Evolutionary conservation across 2,329 filamentous ascomycete genomes (phyloP).

Genomic region (Sarocladium kiliense): DNA sequence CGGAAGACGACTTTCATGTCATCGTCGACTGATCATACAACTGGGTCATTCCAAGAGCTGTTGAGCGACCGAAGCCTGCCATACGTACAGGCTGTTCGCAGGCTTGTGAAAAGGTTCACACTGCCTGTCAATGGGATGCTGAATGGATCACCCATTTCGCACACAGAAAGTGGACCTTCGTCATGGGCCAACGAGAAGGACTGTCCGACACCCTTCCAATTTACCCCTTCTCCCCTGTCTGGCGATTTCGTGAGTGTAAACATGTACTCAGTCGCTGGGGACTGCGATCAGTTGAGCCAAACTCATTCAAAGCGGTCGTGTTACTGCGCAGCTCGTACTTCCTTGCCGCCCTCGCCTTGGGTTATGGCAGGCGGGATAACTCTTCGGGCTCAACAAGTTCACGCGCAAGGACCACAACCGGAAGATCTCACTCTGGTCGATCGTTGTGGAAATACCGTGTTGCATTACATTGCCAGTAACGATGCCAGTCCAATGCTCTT

Average conservation of each 20-base stretch:
- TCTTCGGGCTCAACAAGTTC: conserved; percentile 12
- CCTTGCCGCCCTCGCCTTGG: conserved; percentile 24
- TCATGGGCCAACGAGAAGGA: conserved; percentile 25
- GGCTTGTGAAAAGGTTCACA: conserved; percentile 33
- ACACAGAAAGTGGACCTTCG: conserved; percentile 11
- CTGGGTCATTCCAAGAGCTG: conserved; percentile 27
- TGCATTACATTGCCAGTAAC: conserved; percentile 37
- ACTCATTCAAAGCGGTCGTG: conserved; percentile 23
- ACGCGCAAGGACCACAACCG: conserved; percentile 7
- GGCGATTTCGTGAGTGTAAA: conserved; percentile 36
- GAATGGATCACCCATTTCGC: conserved; percentile 20
- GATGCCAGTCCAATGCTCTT: background rate
- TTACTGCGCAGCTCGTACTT: conserved; percentile 20
- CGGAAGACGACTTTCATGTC: conserved; percentile 31
- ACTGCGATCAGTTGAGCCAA: conserved; percentile 16
- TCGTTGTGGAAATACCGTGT: conserved; percentile 40
- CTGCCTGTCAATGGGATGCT: conserved; percentile 16
- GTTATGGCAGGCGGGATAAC: conserved; percentile 21
- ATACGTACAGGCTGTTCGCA: conserved; percentile 32
- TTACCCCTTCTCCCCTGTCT: conserved; percentile 31
- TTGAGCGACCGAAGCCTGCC: conserved; percentile 25
- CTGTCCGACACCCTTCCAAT: conserved; percentile 16
- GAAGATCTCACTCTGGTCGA: conserved; percentile 24
- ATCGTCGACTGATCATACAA: conserved; percentile 32
- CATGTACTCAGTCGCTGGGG: background rate